A percentile compares a stretch with the other conserved stretches of the same genome.
Conservation (phyloP, 179 eudicot species). For the Beta corolliflora region DNA sequence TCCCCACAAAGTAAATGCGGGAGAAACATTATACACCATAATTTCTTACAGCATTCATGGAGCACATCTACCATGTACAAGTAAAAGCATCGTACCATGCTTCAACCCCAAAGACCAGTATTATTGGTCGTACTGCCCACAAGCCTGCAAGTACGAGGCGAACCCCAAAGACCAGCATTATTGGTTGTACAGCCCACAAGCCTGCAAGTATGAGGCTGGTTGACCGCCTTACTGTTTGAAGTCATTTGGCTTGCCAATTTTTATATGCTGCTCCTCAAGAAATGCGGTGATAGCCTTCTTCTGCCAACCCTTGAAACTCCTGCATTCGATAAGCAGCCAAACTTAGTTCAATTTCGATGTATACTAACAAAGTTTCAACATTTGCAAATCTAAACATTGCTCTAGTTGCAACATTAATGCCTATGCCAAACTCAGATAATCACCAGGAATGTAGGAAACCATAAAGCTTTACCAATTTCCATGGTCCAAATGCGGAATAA, state of each 20-base stretch:
- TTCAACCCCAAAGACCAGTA: background rate
- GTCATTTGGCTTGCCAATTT: conserved; percentile 64
- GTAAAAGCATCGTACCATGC: too few species aligned
- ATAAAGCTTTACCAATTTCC: background rate
- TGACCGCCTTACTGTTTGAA: conserved; percentile 30
- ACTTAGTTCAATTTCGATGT: background rate
- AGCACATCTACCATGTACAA: too few species aligned
- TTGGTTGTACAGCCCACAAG: too few species aligned
- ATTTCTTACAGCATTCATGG: too few species aligned
- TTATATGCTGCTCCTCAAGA: conserved; percentile 52
- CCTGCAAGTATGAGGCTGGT: background rate
- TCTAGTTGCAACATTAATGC: background rate
- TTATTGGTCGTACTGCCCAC: background rate
- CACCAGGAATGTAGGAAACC: background rate
- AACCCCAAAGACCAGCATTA: background rate
- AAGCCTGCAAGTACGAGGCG: background rate
- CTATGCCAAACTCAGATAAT: background rate
- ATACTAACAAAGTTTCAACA: background rate
- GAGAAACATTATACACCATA: too few species aligned
- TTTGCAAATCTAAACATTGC: background rate
- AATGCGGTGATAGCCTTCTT: conserved; percentile 55
- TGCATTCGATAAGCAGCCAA: conserved; percentile 26
- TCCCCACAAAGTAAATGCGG: too few species aligned
- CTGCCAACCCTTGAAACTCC: conserved; percentile 91
- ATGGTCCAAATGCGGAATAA: background rate